Evolutionary conservation across 1,284 basidiomycete species (phyloP), one percentile per base, ranked within the genome.

Genomic region (Farysia itapuensis): DNA sequence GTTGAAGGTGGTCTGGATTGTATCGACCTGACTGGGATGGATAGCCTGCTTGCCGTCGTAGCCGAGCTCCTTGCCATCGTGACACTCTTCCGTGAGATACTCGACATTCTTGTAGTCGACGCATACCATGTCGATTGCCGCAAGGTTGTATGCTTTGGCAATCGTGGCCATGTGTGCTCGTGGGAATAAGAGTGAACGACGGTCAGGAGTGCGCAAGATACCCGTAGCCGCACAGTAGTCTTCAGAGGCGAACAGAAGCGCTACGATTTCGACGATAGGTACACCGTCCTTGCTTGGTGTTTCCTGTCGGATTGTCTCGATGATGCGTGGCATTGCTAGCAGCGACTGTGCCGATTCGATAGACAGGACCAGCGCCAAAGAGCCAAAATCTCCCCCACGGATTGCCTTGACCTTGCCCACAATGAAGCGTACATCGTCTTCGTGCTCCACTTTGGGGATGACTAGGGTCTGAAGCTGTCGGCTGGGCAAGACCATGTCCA

Each of bases 111-210:
- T 88, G 80, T 91, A 94, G 72, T 91, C 86, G 26, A 93, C 85
- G 74, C 91, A 94, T 1, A 94, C 90, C 87, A 90, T 65, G n/a
- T 64, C 59, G 70, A 97, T 89, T 2, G 91, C 88, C 29, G 86
- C 83, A 2, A 95, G 80, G 0, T 84, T 84, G 70, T 86, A 90
- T 4, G 90, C 89, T 72, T 88, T 91, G 11, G 93, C 90, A 0
- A 86, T 84, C 19, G 88, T 84, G 8, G 87, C 89, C 43, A 95
- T 84, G 48, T 86, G 83, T 0, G 89, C 89, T n/a, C 93, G 84
- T 3, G 90, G 87, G 67, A 85, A 90, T 5, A 93, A 82, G 16
- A 97, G 79, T 70, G 94, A 90, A 37, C 80, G 80, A 16, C 88
- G 83, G 8, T 84, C 83, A 1, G 80, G 72, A 1, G 90, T 88